Evolutionary conservation across 768 basidiomycete species (phyloP).

Genomic region (Tylopilus sp.): DNA sequence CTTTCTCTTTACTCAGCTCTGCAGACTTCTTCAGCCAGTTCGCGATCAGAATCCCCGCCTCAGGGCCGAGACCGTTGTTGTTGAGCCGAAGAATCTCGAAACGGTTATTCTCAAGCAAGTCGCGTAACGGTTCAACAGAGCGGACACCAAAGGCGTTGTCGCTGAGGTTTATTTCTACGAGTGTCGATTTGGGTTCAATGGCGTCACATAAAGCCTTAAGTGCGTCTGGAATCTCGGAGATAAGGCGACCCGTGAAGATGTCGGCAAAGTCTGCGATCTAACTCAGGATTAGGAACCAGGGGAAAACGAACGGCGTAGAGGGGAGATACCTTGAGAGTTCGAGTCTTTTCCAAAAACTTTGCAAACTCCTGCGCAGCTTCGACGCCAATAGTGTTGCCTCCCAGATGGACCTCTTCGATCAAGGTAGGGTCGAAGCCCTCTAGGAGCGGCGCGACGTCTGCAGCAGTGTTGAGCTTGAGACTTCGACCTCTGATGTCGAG

Average conservation of each 20-base stretch:
- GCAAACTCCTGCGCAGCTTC: slow-evolving; percentile 85
- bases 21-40: slow-evolving; percentile 80
- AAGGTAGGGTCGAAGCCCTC: slow-evolving; percentile 55
- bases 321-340: slow-evolving; percentile 58
- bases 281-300: slow-evolving; percentile 4
- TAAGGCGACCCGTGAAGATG: slow-evolving; percentile 96
- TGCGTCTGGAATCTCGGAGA: slow-evolving; percentile 90
- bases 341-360: slow-evolving; percentile 68
- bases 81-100: slow-evolving; percentile 82
- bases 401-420: slow-evolving; percentile 87
- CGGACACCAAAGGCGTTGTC: slow-evolving; percentile 98
- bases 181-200: slow-evolving; percentile 72
- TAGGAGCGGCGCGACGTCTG: slow-evolving; percentile 74
- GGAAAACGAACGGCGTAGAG: not conserved
- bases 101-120: slow-evolving; percentile 80
- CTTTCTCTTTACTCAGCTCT: slow-evolving; percentile 58
- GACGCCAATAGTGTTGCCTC: slow-evolving; percentile 92
- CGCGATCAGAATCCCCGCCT: slow-evolving; percentile 82
- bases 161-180: slow-evolving; percentile 85
- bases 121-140: slow-evolving; percentile 90
- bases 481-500: slow-evolving; percentile 29
- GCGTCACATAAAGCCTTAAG: slow-evolving; percentile 87
- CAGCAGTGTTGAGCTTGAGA: slow-evolving; percentile 75
- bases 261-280: slow-evolving; percentile 95
- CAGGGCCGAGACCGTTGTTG: slow-evolving; percentile 95